phyloP scores from a whole-genome alignment of 1,284 basidiomycete species.

The Uromyces viciae-fabae region DNA sequence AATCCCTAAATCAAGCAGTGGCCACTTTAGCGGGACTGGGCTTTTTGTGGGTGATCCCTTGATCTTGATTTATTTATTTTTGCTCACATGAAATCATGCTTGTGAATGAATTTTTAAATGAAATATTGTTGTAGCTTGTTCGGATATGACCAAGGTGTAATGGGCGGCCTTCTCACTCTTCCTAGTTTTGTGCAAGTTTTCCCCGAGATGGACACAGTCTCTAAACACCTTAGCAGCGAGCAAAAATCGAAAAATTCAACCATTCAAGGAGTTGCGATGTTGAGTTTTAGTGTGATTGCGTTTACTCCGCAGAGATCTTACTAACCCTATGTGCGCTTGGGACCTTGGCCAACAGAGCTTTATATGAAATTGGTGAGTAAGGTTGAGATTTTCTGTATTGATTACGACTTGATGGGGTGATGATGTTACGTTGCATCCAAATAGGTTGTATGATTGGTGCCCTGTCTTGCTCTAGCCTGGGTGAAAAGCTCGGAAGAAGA shows the following conservation, averaged over 20 bases:
- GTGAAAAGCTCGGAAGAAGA: constrained; percentile 61
- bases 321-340: background rate
- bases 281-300: constrained; percentile 11
- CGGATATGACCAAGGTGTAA: constrained; percentile 67
- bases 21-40: constrained; percentile 37
- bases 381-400: background rate
- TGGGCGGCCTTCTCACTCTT: constrained; percentile 62
- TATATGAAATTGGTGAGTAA: constrained; percentile 41
- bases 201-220: constrained; percentile 42
- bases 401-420: background rate
- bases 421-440: background rate
- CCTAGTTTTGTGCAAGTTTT: constrained; percentile 30
- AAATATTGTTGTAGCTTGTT: constrained; percentile 65
- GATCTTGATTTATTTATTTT: too few relatives aligned
- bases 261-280: constrained; percentile 41
- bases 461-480: constrained; percentile 61
- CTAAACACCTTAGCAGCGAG: background rate
- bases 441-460: constrained; percentile 39
- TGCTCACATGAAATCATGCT: too few relatives aligned
- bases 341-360: background rate
- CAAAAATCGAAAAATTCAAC: constrained; percentile 40
- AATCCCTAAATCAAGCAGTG: constrained; percentile 31
- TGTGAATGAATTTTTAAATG: too few relatives aligned
- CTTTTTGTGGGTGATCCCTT: constrained; percentile 18
- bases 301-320: background rate